Evolutionary conservation across 2,329 filamentous ascomycete genomes (phyloP).

Genomic region (Helicocarpus griseus): DNA sequence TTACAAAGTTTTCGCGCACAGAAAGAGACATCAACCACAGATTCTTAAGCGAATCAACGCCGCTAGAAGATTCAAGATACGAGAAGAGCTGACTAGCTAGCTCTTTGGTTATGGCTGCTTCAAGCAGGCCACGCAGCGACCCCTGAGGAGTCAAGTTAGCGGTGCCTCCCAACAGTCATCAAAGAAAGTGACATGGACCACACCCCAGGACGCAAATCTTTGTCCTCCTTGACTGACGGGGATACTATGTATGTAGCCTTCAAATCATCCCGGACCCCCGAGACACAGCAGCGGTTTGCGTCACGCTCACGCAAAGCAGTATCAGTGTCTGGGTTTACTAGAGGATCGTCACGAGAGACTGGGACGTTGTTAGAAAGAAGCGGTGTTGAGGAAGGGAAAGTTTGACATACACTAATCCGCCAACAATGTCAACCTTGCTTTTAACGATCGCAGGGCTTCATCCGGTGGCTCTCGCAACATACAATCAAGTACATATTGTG

Average conservation of each 20-base stretch:
- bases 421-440: too few species aligned
- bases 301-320: not conserved
- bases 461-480: too few species aligned
- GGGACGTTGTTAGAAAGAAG: not conserved
- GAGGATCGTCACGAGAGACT: not conserved
- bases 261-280: not conserved
- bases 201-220: not conserved
- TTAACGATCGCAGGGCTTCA: too few species aligned
- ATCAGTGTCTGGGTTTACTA: not conserved
- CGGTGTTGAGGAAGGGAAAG: too few species aligned
- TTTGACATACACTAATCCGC: too few species aligned
- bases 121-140: not conserved
- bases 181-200: too few species aligned
- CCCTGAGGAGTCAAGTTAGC: not conserved
- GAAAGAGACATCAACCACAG: conserved; percentile 7
- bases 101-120: not conserved
- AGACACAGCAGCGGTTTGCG: not conserved
- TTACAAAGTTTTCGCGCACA: not conserved
- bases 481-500: too few species aligned
- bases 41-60: conserved; percentile 5
- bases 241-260: not conserved
- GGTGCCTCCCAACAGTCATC: too few species aligned
- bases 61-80: conserved; percentile 1
- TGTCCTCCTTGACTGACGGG: not conserved
- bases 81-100: conserved; percentile 2